A percentile compares a stretch with the other conserved stretches of the same genome.
These are phyloP conservation scores for Grigorovia transvaalensis DNA, from an alignment of 805 yeast genomes.

Conservation along the genomic window DNA sequence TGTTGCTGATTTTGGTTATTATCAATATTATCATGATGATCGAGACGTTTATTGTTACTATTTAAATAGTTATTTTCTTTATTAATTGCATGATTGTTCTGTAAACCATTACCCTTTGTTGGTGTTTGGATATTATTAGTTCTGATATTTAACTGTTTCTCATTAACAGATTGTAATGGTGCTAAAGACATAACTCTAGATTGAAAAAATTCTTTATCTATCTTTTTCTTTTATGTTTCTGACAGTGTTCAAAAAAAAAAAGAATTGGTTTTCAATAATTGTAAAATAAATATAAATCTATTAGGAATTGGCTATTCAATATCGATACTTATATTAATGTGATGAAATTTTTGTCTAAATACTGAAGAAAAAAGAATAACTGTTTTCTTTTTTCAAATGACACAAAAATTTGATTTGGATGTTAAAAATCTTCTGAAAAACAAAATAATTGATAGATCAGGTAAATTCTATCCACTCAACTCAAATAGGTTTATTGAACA, in stretches of 20 bases:
- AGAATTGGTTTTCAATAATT: no score
- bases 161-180: conserved; percentile 27
- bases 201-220: not conserved
- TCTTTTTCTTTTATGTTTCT: no score
- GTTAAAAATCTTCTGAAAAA: not conserved
- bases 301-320: no score
- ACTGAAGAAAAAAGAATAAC: no score
- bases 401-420: not conserved
- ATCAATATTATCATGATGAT: conserved; percentile 4
- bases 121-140: conserved; percentile 23
- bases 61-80: conserved; percentile 11
- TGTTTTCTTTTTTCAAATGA: not conserved
- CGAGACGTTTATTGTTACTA: conserved; percentile 8
- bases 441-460: not conserved
- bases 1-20: conserved; percentile 2
- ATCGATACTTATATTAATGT: no score
- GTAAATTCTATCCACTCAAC: not conserved
- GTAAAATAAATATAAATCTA: no score
- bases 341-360: no score
- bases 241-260: no score
- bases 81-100: conserved; percentile 3
- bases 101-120: conserved; percentile 10
- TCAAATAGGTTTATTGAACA: not conserved
- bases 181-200: conserved; percentile 22
- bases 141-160: conserved; percentile 27